phyloP scores from a whole-genome alignment of 768 basidiomycete species.

The Boletus vinaceobasis region DNA sequence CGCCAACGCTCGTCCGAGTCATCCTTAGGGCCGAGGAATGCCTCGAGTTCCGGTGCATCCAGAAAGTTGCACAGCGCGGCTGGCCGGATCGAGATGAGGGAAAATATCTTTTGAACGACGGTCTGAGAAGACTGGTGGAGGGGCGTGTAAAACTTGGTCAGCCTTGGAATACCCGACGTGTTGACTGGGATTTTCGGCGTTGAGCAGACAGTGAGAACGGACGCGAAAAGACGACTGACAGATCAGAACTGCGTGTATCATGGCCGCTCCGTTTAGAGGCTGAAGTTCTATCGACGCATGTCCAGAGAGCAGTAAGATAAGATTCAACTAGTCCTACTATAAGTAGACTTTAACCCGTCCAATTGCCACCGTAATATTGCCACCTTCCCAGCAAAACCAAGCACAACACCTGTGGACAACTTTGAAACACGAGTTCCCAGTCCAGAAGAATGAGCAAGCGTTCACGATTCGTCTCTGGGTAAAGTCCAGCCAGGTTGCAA shows the following conservation, averaged over 20 bases:
- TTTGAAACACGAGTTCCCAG: neutral
- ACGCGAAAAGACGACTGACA: constrained; percentile 46
- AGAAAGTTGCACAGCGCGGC: constrained; percentile 91
- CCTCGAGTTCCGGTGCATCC: constrained; percentile 84
- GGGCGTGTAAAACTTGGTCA: constrained; percentile 88
- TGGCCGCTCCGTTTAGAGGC: constrained; percentile 25
- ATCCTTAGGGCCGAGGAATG: constrained; percentile 54
- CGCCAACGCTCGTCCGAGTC: constrained; percentile 64
- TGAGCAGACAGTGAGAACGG: constrained; percentile 18
- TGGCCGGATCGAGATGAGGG: constrained; percentile 78
- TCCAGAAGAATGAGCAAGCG: neutral
- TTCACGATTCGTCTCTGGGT: constrained; percentile 60
- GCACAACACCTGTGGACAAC: neutral
- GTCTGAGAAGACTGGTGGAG: constrained; percentile 57
- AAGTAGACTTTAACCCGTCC: neutral
- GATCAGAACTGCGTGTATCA: constrained; percentile 87
- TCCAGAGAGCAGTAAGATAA: neutral
- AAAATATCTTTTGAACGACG: constrained; percentile 86
- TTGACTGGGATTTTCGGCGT: constrained; percentile 61
- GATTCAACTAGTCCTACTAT: neutral
- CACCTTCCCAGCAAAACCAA: neutral
- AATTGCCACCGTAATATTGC: neutral
- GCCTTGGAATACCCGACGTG: constrained; percentile 80
- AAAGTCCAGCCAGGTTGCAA: constrained; percentile 73
- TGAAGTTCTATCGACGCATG: too few relatives aligned